A percentile compares a stretch with the other conserved stretches of the same genome.
Evolutionary conservation across 2,329 filamentous ascomycete genomes (phyloP).

Genomic region (Mycosphaerella sp.): DNA sequence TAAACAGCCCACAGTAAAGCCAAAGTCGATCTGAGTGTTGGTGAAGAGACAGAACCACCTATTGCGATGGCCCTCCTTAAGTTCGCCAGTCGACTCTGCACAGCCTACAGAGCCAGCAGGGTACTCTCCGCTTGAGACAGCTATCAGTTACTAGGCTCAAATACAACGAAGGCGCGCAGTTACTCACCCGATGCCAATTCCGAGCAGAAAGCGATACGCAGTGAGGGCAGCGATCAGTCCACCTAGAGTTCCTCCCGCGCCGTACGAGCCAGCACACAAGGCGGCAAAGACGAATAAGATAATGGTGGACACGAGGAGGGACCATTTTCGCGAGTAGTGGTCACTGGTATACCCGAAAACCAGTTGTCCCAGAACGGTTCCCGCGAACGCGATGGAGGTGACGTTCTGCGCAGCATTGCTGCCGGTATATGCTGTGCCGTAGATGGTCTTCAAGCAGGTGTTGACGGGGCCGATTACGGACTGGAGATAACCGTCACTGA

Average conservation of each 20-base stretch:
- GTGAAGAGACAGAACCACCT: constrained; percentile 76
- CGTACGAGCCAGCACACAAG: constrained; percentile 70
- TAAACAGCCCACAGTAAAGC: constrained; percentile 74
- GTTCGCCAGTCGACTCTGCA: constrained; percentile 75
- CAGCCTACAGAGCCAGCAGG: constrained; percentile 77
- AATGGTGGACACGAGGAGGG: constrained; percentile 71
- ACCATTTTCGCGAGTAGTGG: constrained; percentile 77
- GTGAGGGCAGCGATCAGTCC: constrained; percentile 74
- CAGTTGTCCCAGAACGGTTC: constrained; percentile 76
- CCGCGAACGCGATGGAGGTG: constrained; percentile 69
- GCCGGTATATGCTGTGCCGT: constrained; percentile 60
- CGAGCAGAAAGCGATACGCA: constrained; percentile 77
- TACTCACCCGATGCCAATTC: constrained; percentile 39
- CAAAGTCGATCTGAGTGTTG: constrained; percentile 79
- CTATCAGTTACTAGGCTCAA: constrained; percentile 19
- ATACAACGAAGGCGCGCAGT: constrained; percentile 26
- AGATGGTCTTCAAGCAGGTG: constrained; percentile 65
- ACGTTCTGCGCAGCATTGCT: constrained; percentile 70
- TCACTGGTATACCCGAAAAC: constrained; percentile 76
- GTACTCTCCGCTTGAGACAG: constrained; percentile 53
- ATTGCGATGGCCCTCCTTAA: constrained; percentile 75
- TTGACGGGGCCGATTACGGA: constrained; percentile 85
- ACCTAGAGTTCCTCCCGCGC: constrained; percentile 58
- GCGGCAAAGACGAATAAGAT: constrained; percentile 83
- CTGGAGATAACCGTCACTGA: constrained; percentile 89